Evolutionary conservation across 192 early-diverging fungal genomes (phyloP).

Genomic region (Jimgerdemannia flammicorona): DNA sequence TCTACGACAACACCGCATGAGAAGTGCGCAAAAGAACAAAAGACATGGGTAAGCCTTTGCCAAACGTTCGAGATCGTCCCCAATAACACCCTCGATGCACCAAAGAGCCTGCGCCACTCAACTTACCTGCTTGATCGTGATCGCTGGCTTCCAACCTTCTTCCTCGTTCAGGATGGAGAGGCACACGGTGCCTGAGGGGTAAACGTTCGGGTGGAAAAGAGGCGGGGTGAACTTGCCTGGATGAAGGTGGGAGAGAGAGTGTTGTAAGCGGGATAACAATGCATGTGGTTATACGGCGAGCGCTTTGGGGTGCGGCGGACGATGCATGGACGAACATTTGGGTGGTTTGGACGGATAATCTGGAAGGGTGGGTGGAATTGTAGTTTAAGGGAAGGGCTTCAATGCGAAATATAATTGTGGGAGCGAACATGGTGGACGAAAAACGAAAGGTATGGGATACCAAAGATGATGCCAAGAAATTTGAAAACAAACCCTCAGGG

Average conservation of each 20-base stretch:
- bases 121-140: constrained; percentile 88
- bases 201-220: constrained; percentile 94
- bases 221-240: constrained; percentile 61
- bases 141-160: constrained; percentile 91
- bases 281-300: no score
- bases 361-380: not conserved
- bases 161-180: constrained; percentile 96
- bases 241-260: not conserved
- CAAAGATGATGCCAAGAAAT: not conserved
- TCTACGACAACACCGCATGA: constrained; percentile 37
- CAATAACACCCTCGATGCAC: no score
- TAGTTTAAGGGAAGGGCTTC: not conserved
- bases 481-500: constrained; percentile 56
- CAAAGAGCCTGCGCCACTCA: not conserved
- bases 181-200: constrained; percentile 97
- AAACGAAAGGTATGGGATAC: no score
- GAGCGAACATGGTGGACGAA: no score
- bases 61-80: not conserved
- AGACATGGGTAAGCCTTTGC: no score
- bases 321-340: constrained; percentile 53
- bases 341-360: constrained; percentile 89
- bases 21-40: no score
- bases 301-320: no score
- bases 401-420: not conserved
- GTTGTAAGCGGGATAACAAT: not conserved